Percentiles rank a stretch among this genome's conserved stretches.
Evolutionary conservation across 768 basidiomycete genomes (phyloP).

Genomic region (Phanerochaete carnosa): DNA sequence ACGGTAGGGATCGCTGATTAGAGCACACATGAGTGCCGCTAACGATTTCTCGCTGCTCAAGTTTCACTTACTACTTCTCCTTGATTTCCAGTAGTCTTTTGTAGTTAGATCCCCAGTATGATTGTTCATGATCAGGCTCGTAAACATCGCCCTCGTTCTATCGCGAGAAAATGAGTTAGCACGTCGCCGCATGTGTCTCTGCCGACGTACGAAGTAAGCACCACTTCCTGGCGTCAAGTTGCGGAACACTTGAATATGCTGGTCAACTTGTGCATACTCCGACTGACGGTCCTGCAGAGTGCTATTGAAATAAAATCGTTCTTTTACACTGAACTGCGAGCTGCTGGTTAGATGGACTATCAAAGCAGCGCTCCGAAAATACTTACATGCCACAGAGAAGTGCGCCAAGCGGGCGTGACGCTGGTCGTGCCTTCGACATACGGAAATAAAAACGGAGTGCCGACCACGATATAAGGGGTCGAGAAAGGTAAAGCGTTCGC

Average conservation of each 20-base stretch:
- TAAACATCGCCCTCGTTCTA: conserved; percentile 36
- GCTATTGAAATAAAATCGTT: conserved; percentile 17
- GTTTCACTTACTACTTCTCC: conserved; percentile 30
- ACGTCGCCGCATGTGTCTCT: background rate
- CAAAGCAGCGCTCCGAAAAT: too few relatives aligned
- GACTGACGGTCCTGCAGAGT: conserved; percentile 10
- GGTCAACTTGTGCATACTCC: conserved; percentile 11
- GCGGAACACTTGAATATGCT: conserved; percentile 19
- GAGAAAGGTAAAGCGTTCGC: conserved; percentile 19
- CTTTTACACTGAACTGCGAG: conserved; percentile 6
- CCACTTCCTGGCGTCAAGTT: conserved; percentile 26
- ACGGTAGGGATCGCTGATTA: conserved; percentile 24
- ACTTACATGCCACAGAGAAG: conserved; percentile 26
- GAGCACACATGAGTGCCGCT: background rate
- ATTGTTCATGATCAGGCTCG: conserved; percentile 26
- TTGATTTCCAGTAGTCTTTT: conserved; percentile 26
- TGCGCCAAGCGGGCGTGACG: conserved; percentile 26
- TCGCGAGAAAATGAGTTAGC: background rate
- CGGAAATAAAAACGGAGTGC: conserved; percentile 21
- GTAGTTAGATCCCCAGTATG: conserved; percentile 37
- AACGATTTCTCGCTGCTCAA: background rate
- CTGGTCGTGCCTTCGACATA: conserved; percentile 18
- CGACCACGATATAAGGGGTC: conserved; percentile 21
- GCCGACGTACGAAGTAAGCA: conserved; percentile 28
- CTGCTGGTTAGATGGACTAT: too few relatives aligned